Conservation (phyloP, 2,329 filamentous ascomycete genomes). For the Drechslera avenae region DNA sequence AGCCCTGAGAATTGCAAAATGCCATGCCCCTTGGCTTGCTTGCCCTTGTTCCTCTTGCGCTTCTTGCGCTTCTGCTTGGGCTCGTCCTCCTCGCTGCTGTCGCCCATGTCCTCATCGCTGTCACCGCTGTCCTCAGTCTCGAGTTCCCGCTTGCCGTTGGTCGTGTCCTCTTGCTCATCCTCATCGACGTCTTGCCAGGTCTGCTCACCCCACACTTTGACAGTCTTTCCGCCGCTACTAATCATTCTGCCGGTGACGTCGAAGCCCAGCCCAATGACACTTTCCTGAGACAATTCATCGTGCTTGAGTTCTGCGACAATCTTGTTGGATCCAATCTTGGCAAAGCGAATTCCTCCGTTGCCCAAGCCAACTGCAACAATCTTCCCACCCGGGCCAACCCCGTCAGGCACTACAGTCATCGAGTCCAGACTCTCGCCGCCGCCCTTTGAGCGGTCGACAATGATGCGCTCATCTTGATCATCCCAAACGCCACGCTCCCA, state of each 20-base stretch:
- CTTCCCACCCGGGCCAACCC: slow-evolving; percentile 69
- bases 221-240: slow-evolving; percentile 79
- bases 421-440: slow-evolving; percentile 81
- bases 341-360: slow-evolving; percentile 78
- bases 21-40: slow-evolving; percentile 40
- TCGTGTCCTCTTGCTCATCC: slow-evolving; percentile 56
- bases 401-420: slow-evolving; percentile 73
- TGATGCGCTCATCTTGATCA: slow-evolving; percentile 88
- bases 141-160: slow-evolving; percentile 49
- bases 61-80: slow-evolving; percentile 50
- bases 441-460: slow-evolving; percentile 66
- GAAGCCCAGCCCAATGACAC: slow-evolving; percentile 80
- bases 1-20: slow-evolving; percentile 46
- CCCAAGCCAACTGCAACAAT: slow-evolving; percentile 80
- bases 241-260: slow-evolving; percentile 87
- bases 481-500: slow-evolving; percentile 97
- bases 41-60: slow-evolving; percentile 49
- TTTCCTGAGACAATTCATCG: slow-evolving; percentile 75
- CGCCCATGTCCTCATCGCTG: slow-evolving; percentile 46
- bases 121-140: slow-evolving; percentile 38
- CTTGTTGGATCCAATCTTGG: slow-evolving; percentile 74
- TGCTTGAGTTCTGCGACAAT: slow-evolving; percentile 72
- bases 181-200: slow-evolving; percentile 57
- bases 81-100: slow-evolving; percentile 54
- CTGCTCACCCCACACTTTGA: slow-evolving; percentile 89